Percentiles rank a stretch among this genome's conserved stretches.
Conservation (phyloP, 2,329 filamentous ascomycete genomes). For the Hymenoscyphus occultus region DNA sequence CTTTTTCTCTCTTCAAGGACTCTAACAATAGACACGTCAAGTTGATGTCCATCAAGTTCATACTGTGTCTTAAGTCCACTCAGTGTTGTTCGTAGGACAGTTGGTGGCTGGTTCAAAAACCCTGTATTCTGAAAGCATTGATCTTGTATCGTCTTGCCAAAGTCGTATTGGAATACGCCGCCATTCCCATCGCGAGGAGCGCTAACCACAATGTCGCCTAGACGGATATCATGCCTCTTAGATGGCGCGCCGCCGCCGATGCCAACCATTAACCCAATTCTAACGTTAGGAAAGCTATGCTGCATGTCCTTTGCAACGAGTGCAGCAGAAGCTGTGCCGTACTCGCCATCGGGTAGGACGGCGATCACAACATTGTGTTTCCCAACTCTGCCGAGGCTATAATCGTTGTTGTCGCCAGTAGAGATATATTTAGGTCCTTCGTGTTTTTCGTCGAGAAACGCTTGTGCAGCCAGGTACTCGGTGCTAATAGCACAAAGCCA, state of each 20-base stretch:
- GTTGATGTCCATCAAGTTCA: constrained; percentile 20
- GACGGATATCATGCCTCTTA: constrained; percentile 28
- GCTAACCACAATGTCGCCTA: constrained; percentile 30
- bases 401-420: constrained; percentile 17
- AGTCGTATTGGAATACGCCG: constrained; percentile 22
- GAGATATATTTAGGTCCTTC: constrained; percentile 10
- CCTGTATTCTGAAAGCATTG: constrained; percentile 25
- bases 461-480: constrained; percentile 29
- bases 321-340: constrained; percentile 20
- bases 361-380: constrained; percentile 24
- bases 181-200: constrained; percentile 18
- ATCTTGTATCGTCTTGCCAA: constrained; percentile 22
- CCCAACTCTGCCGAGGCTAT: constrained; percentile 20
- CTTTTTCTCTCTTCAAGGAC: constrained; percentile 31
- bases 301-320: constrained; percentile 19
- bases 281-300: constrained; percentile 17
- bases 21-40: constrained; percentile 23
- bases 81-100: constrained; percentile 26
- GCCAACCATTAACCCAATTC: constrained; percentile 19
- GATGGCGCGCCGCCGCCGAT: constrained; percentile 18
- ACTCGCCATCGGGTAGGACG: constrained; percentile 13
- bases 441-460: constrained; percentile 14
- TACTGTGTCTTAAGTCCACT: constrained; percentile 27
- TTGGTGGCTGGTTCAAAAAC: constrained; percentile 25
- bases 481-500: constrained; percentile 30